Evolutionary conservation across 2,329 filamentous ascomycete species (phyloP).

Genomic region (Xylaria multiplex): DNA sequence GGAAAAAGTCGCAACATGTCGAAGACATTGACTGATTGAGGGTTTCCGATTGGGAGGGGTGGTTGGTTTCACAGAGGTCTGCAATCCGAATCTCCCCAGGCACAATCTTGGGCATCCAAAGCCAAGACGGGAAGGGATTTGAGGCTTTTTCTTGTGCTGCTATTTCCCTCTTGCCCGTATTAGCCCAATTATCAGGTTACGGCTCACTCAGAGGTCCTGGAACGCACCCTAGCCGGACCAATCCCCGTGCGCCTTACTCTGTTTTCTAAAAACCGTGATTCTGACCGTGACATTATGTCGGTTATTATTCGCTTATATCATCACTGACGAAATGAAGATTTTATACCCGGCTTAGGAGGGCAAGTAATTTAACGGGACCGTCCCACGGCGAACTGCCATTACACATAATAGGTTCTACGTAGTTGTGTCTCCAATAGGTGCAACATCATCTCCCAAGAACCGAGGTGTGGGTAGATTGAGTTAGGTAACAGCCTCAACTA

Average conservation of each 20-base stretch:
- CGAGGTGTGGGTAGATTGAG: neutral
- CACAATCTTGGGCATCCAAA: conserved; percentile 22
- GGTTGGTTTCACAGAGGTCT: conserved; percentile 9
- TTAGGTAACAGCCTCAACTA: neutral
- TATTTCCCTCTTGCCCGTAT: neutral
- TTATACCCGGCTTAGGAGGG: neutral
- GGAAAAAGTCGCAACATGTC: neutral
- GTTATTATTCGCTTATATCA: neutral
- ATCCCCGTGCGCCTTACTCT: neutral
- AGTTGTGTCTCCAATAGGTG: neutral
- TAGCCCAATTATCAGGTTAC: conserved; percentile 23
- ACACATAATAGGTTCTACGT: neutral
- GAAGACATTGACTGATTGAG: conserved; percentile 18
- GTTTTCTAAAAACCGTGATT: neutral
- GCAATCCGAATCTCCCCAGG: neutral
- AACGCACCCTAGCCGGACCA: conserved; percentile 6
- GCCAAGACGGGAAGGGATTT: conserved; percentile 23
- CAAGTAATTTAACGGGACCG: conserved; percentile 1
- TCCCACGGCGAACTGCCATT: neutral
- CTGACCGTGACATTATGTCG: neutral
- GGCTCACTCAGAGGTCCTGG: conserved; percentile 16
- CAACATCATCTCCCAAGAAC: conserved; percentile 14
- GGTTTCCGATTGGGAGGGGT: conserved; percentile 18
- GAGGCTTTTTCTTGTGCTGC: conserved; percentile 18
- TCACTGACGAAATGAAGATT: neutral